Base-by-base conservation (phyloP, 306 rosid species). In the Trifolium subterraneum region DNA sequence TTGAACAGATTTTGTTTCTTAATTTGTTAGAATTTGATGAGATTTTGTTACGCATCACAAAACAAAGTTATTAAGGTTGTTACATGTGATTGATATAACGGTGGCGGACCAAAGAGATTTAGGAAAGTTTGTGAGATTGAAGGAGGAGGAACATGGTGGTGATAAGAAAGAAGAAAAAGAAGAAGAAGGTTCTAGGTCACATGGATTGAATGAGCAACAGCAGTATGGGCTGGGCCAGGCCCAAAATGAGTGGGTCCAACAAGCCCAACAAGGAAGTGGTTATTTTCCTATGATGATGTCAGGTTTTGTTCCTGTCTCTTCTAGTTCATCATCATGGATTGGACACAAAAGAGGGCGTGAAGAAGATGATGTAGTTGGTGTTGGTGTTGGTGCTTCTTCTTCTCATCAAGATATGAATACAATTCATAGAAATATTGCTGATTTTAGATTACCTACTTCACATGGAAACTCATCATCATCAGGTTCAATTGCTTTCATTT, bases 281-380 rank as follows among this genome's bases (percentile, higher is more conserved):
- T 70, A 38, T 65, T 66, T 31, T 51, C 84, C 82, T 2, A 31
- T 70, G 68, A 70, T 66, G 79, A 70, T 66, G 79, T 61, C 89
- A 71, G 52, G 82, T 15, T 79, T 36, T 77, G 77, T 73, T 9
- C 86, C 71, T 31, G 70, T 59, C 31, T 60, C 87, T 35, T 23
- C 62, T 10, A n/a, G 18, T 45, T 54, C 55, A 25, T 75, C 87
- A 38, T 68, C 74, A 0, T 74, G 85, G 86, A 60, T 44, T 68
- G 92, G 98, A 0, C 94, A 92, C 1, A 92, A 92, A 45, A 78
- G 96, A 81, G 82, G 84, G 47, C 92, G 98, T 56, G 91, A 88
- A 22, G 82, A 86, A 41, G 80, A 84, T 59, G 74, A 80, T 0
- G 2, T 2, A 11, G 19, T 3, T 36, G 18, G 13, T 15, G 2